Evolutionary conservation across 495 filamentous ascomycete species (phyloP).

Genomic region (Thermochaetoides thermophila): DNA sequence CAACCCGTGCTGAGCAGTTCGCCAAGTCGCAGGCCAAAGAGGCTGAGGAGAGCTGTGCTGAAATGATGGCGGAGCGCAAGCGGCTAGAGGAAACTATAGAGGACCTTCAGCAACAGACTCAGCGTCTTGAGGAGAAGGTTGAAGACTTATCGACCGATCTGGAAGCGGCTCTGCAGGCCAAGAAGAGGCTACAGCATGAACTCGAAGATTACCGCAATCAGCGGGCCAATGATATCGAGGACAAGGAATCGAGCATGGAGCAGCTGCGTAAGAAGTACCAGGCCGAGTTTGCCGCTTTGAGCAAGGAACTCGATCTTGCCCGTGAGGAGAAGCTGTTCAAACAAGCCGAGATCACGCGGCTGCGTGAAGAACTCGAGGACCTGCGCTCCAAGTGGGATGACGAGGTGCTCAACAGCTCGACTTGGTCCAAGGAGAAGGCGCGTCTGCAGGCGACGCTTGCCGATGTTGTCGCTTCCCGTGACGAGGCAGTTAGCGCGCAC

Average conservation of each 20-base stretch:
- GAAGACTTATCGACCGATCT: constrained; percentile 88
- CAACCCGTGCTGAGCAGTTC: constrained; percentile 81
- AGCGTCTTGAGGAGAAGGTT: constrained; percentile 77
- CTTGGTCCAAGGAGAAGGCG: constrained; percentile 96
- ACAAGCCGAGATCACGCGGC: constrained; percentile 49
- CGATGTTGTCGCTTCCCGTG: constrained; percentile 75
- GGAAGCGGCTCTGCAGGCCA: constrained; percentile 70
- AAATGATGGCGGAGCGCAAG: constrained; percentile 83
- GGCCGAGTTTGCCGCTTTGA: constrained; percentile 73
- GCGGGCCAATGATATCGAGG: constrained; percentile 88
- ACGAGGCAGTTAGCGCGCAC: constrained; percentile 85
- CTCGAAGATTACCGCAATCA: constrained; percentile 95
- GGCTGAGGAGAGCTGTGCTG: constrained; percentile 79
- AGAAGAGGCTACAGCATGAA: constrained; percentile 92
- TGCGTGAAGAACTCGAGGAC: constrained; percentile 89
- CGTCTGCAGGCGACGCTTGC: constrained; percentile 82
- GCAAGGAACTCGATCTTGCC: constrained; percentile 83
- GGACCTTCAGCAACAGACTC: constrained; percentile 77
- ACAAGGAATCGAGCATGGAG: constrained; percentile 91
- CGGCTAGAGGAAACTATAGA: constrained; percentile 79
- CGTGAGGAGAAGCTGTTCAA: constrained; percentile 62
- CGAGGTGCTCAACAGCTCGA: constrained; percentile 92
- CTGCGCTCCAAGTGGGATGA: constrained; percentile 96
- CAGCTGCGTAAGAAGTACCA: constrained; percentile 98
- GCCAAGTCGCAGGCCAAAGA: constrained; percentile 78